These are phyloP conservation scores for Aleurites moluccanus DNA, from an alignment of 441 rosid species.

Conservation along the genomic window DNA sequence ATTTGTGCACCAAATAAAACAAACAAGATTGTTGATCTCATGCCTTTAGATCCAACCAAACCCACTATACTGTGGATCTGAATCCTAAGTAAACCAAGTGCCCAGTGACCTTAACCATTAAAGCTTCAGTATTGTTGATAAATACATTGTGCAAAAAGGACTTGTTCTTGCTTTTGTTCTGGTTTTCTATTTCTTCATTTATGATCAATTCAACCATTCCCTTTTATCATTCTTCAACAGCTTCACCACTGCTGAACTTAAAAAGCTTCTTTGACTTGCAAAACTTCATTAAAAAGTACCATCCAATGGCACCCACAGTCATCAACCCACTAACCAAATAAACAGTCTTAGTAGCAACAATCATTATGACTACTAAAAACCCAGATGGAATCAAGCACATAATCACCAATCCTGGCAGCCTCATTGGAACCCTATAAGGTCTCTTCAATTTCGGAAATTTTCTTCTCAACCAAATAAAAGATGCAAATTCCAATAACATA, in stretches of 20 bases:
- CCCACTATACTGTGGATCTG: too few species aligned
- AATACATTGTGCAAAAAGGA: too few species aligned
- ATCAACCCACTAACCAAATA: constrained; percentile 54
- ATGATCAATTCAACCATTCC: neutral
- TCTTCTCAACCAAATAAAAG: constrained; percentile 66
- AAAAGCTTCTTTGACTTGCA: constrained; percentile 43
- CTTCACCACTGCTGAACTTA: neutral
- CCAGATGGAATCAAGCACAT: constrained; percentile 70
- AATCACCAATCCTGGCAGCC: constrained; percentile 44
- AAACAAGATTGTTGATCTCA: too few species aligned
- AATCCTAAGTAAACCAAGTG: too few species aligned
- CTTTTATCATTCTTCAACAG: neutral
- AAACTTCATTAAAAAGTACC: constrained; percentile 57
- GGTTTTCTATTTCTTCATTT: neutral
- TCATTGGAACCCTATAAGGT: constrained; percentile 60
- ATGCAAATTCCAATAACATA: constrained; percentile 68
- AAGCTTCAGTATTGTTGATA: too few species aligned
- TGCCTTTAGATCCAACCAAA: too few species aligned
- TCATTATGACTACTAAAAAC: constrained; percentile 55
- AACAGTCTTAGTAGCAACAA: constrained; percentile 57
- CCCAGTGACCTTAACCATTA: too few species aligned
- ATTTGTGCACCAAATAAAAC: too few species aligned
- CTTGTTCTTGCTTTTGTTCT: too few species aligned
- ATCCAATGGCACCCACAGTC: constrained; percentile 59
- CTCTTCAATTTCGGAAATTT: constrained; percentile 52